These are phyloP conservation scores for Graphilbum fragrans DNA, from an alignment of 2,329 filamentous ascomycete species.

Conservation along the genomic window DNA sequence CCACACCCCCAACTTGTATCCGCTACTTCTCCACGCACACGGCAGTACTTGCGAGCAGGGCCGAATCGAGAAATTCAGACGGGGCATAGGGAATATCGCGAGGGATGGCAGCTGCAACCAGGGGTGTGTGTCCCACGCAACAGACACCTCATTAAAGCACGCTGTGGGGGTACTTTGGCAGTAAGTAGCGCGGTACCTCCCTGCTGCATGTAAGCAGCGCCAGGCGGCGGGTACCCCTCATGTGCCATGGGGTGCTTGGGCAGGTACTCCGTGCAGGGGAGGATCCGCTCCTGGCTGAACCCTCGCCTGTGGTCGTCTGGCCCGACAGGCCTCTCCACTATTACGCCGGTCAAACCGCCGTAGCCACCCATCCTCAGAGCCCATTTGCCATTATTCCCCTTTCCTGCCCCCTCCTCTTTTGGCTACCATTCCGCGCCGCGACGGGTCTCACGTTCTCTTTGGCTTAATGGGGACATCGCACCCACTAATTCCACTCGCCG, in stretches of 20 bases:
- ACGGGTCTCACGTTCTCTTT: neutral
- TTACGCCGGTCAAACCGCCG: conserved; percentile 47
- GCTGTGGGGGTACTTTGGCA: neutral
- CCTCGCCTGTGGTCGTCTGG: conserved; percentile 8
- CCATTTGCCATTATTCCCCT: conserved; percentile 12
- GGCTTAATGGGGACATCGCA: too few relatives aligned
- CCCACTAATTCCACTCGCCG: too few relatives aligned
- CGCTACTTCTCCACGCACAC: neutral
- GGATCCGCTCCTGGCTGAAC: conserved; percentile 10
- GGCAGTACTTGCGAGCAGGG: conserved; percentile 12
- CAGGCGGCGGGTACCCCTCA: too few relatives aligned
- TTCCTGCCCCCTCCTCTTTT: conserved; percentile 1
- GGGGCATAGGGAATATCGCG: neutral
- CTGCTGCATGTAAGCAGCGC: too few relatives aligned
- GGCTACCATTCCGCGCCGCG: neutral
- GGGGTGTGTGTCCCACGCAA: conserved; percentile 1
- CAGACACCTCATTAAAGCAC: conserved; percentile 2
- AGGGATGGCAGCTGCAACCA: conserved; percentile 4
- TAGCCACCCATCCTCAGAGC: conserved; percentile 23
- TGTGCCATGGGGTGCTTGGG: too few relatives aligned
- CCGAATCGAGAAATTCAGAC: conserved; percentile 9
- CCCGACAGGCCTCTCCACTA: conserved; percentile 31
- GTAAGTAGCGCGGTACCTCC: neutral
- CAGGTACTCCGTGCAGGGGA: neutral
- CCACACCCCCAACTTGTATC: neutral